Evolutionary conservation across 1,284 basidiomycete species (phyloP), one percentile per base, ranked within the genome.

Genomic region (Moniliella sp.): DNA sequence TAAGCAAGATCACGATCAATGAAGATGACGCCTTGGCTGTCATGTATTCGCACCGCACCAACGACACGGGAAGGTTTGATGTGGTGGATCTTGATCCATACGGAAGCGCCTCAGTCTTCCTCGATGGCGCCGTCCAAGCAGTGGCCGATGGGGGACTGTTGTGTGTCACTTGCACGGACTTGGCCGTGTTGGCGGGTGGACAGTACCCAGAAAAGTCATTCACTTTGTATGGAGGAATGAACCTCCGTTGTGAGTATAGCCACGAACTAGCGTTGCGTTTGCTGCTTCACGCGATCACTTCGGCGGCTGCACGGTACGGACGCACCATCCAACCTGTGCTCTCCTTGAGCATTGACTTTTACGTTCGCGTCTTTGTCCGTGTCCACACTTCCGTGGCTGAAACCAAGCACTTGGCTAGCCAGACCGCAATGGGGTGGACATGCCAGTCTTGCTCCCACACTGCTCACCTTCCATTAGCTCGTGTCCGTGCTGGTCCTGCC

Each of bases 311-410:
- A 11, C 71, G 83, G 46, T 97, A 97, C 53, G 86, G 88, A 0
- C 74, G 83, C 28, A 78, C 75, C 55, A 82, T 97, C 43, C 73
- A 79, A 43, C 88, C 88, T 1, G 64, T 93, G n/a, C 62, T 94
- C 5, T 84, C 78, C 0, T 68, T 99, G 88, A 78, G 82, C 9
- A 93, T 99, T 57, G 91, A 97, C 57, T 99, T 97, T 58, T 97
- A 99, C 61, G 75, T 93, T 15, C 76, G 91, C 4, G 61, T 94
- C 10, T 99, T 94, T 54, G 73, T 94, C 7, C 72, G 76, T 10
- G 67, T 99, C 4, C 66, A 73, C 42, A 70, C 74, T 0, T 68
- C 74, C 1, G 75, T 83, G 0, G 64, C 75, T n/a, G 75, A 84
- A 57, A 84, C 88, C 19, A 97, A 99, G 63, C 75, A 73, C 40